phyloP scores from a whole-genome alignment of 768 basidiomycete genomes.

The Amanita exitialis region DNA sequence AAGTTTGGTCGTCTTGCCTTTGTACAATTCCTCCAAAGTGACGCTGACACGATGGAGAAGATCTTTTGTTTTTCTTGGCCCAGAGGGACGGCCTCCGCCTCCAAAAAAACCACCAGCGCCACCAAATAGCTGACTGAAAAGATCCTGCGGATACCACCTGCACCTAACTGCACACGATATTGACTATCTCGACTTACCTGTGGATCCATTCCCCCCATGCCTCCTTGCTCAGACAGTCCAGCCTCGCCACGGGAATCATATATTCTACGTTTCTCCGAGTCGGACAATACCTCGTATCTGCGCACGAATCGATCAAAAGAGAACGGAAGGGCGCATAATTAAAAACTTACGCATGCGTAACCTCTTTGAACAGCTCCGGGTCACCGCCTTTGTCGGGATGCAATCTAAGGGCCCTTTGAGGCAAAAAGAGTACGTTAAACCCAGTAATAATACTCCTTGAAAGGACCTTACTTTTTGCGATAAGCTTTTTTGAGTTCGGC shows the following conservation, averaged over 20 bases:
- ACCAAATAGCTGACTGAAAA: slow-evolving; percentile 95
- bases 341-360: slow-evolving; percentile 82
- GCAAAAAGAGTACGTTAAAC: slow-evolving; percentile 7
- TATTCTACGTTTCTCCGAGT: slow-evolving; percentile 66
- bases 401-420: slow-evolving; percentile 62
- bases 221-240: slow-evolving; percentile 76
- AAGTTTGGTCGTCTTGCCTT: slow-evolving; percentile 97
- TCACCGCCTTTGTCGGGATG: slow-evolving; percentile 96
- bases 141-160: slow-evolving; percentile 42
- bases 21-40: slow-evolving; percentile 97
- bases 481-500: slow-evolving; percentile 90
- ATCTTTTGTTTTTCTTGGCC: slow-evolving; percentile 92
- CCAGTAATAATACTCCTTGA: background rate
- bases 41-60: slow-evolving; percentile 95
- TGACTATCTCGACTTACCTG: slow-evolving; percentile 41
- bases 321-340: slow-evolving; percentile 5
- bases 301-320: slow-evolving; percentile 1
- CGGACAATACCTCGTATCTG: slow-evolving; percentile 91
- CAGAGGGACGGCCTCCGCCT: slow-evolving; percentile 52
- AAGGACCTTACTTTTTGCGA: slow-evolving; percentile 66
- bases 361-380: slow-evolving; percentile 94
- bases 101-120: slow-evolving; percentile 73
- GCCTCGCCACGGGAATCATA: slow-evolving; percentile 94
- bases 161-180: background rate
- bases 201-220: slow-evolving; percentile 95